Percentiles rank a stretch among this genome's conserved stretches.
Evolutionary conservation across 2,329 filamentous ascomycete species (phyloP).

Genomic region (Davidsoniella virescens): DNA sequence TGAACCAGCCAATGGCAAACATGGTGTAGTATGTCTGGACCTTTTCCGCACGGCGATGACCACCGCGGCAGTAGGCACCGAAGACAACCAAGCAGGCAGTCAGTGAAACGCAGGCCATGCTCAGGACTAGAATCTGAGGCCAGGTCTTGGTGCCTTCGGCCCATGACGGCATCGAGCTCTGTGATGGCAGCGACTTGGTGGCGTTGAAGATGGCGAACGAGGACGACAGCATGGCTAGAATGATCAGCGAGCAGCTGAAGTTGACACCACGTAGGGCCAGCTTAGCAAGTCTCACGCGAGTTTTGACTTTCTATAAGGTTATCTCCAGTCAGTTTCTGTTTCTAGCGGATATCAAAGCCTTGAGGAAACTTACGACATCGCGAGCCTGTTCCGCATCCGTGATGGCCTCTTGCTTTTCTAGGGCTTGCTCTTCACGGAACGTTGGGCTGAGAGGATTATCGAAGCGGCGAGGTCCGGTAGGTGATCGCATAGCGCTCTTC

Average conservation of each 20-base stretch:
- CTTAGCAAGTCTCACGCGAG: conserved; percentile 81
- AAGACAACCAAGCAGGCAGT: conserved; percentile 66
- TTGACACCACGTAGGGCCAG: conserved; percentile 88
- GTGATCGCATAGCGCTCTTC: conserved; percentile 79
- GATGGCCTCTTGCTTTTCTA: conserved; percentile 68
- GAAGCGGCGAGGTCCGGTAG: conserved; percentile 59
- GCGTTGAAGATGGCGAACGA: conserved; percentile 86
- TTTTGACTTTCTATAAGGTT: conserved; percentile 64
- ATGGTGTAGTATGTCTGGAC: conserved; percentile 89
- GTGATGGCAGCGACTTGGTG: conserved; percentile 54
- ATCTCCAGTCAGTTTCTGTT: conserved; percentile 20
- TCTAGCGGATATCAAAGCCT: not conserved
- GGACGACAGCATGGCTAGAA: conserved; percentile 76
- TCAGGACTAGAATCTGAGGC: conserved; percentile 75
- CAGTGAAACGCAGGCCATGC: conserved; percentile 66
- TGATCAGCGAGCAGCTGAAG: conserved; percentile 92
- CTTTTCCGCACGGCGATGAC: conserved; percentile 79
- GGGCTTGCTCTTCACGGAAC: conserved; percentile 69
- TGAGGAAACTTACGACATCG: conserved; percentile 54
- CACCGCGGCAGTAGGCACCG: conserved; percentile 71
- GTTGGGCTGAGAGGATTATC: conserved; percentile 77
- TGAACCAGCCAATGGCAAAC: conserved; percentile 86
- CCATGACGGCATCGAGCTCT: conserved; percentile 78
- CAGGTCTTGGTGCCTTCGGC: conserved; percentile 62
- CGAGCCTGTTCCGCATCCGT: conserved; percentile 78